Evolutionary conservation across 331 rosid genomes (phyloP).

Genomic region (Quercus lobata): DNA sequence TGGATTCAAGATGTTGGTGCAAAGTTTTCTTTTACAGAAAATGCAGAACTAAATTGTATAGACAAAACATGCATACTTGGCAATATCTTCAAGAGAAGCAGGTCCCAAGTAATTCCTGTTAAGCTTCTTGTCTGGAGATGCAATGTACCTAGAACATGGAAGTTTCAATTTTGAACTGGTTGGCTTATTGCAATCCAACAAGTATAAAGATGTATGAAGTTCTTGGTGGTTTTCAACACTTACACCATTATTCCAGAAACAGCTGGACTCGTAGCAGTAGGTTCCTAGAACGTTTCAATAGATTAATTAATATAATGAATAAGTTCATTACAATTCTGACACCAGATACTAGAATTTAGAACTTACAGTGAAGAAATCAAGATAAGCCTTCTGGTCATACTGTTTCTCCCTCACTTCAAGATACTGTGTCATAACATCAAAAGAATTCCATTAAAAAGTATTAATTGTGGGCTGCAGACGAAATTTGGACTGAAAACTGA

Average conservation of each 20-base stretch:
- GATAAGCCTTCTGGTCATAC: conserved; percentile 73
- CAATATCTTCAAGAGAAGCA: conserved; percentile 66
- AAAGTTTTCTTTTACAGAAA: conserved; percentile 2
- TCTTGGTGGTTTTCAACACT: conserved; percentile 32
- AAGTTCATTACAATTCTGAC: background rate
- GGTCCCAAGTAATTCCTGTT: conserved; percentile 88
- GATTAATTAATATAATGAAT: background rate
- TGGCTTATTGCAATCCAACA: conserved; percentile 10
- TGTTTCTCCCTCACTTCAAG: conserved; percentile 96
- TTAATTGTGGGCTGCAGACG: background rate
- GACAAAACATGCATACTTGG: conserved; percentile 48
- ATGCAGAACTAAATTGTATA: background rate
- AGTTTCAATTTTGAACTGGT: conserved; percentile 7
- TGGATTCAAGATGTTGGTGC: background rate
- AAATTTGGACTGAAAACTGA: background rate
- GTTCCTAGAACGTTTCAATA: conserved; percentile 47
- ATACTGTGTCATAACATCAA: conserved; percentile 38
- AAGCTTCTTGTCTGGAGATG: conserved; percentile 62
- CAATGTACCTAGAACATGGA: conserved; percentile 60
- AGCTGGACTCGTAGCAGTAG: conserved; percentile 44
- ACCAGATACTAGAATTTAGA: background rate
- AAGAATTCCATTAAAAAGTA: conserved; percentile 8
- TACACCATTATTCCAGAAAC: conserved; percentile 79
- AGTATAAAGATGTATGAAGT: conserved; percentile 7
- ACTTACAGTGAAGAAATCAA: conserved; percentile 81